A percentile compares a stretch with the other conserved stretches of the same genome.
Evolutionary conservation across 441 rosid genomes (phyloP).

Genomic region (Gossypium schwendimanii): DNA sequence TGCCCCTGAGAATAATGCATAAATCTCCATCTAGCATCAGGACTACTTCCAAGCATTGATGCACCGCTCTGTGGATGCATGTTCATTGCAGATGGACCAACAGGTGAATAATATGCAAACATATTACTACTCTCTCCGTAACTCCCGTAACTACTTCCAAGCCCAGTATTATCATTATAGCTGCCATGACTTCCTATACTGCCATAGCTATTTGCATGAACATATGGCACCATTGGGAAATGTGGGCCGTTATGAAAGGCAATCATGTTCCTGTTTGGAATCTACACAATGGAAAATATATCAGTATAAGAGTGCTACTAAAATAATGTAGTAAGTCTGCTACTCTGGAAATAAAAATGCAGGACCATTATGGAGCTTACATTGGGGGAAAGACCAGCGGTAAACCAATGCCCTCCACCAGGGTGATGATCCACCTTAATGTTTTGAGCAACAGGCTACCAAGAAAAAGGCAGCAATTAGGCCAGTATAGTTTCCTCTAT

Average conservation of each 20-base stretch:
- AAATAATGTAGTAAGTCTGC: conserved; percentile 13
- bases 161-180: conserved; percentile 74
- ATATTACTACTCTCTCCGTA: conserved; percentile 69
- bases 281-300: conserved; percentile 36
- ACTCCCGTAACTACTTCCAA: conserved; percentile 89
- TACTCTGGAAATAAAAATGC: not conserved
- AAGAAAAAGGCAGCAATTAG: not conserved
- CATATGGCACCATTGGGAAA: conserved; percentile 60
- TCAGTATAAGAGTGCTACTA: not conserved
- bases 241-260: conserved; percentile 80
- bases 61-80: conserved; percentile 68
- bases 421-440: conserved; percentile 95
- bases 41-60: conserved; percentile 82
- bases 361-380: conserved; percentile 35
- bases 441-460: conserved; percentile 71
- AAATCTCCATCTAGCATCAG: conserved; percentile 78
- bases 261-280: conserved; percentile 60
- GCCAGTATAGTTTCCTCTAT: not conserved
- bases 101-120: conserved; percentile 93
- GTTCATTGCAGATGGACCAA: conserved; percentile 74
- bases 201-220: conserved; percentile 83
- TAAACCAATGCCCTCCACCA: conserved; percentile 99
- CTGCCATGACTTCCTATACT: conserved; percentile 97
- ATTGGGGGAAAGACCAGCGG: conserved; percentile 99
- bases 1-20: conserved; percentile 76